These are phyloP conservation scores for Rubus parviflorus DNA, from an alignment of 306 rosid genomes.

Conservation along the genomic window DNA sequence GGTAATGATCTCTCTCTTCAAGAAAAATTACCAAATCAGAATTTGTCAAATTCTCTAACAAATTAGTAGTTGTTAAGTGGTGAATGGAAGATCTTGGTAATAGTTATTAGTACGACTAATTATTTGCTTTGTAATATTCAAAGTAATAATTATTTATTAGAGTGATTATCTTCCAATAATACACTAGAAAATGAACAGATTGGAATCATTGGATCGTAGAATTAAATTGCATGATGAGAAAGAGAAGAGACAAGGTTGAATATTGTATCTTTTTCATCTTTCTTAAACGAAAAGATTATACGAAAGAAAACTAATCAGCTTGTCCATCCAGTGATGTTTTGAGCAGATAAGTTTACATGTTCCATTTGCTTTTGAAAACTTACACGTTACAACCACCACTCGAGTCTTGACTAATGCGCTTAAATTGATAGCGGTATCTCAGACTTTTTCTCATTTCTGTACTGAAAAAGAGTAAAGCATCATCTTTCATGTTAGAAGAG, in stretches of 20 bases:
- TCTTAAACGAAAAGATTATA: background rate
- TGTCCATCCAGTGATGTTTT: background rate
- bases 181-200: too few relatives aligned
- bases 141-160: background rate
- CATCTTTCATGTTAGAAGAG: background rate
- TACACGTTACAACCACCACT: background rate
- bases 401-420: background rate
- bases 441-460: background rate
- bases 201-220: too few relatives aligned
- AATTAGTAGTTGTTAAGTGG: background rate
- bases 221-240: background rate
- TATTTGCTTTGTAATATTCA: background rate
- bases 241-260: background rate
- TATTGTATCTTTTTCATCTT: background rate
- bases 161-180: background rate
- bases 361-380: background rate
- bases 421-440: background rate
- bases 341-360: background rate
- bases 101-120: background rate
- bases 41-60: too few relatives aligned
- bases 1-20: too few relatives aligned
- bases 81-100: background rate
- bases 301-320: background rate
- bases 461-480: background rate
- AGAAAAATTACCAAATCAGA: too few relatives aligned